phyloP scores from a whole-genome alignment of 352 stramenopile species.

The Phytophthora kernoviae region DNA sequence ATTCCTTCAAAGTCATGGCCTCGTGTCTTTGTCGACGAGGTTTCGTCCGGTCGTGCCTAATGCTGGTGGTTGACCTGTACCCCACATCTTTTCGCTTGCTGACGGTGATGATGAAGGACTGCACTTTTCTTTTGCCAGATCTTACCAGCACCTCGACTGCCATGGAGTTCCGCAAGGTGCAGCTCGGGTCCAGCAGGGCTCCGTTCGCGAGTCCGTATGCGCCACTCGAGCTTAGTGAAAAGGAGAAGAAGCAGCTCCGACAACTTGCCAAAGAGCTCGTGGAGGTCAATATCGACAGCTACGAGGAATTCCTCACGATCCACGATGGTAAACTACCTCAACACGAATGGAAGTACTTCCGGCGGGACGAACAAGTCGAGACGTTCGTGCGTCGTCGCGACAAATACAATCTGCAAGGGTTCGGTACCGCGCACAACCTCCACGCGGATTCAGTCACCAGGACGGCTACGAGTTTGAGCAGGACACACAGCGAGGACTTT shows the following conservation, averaged over 20 bases:
- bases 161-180: constrained; percentile 11
- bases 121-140: background rate
- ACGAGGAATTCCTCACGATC: constrained; percentile 15
- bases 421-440: constrained; percentile 16
- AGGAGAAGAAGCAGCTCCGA: constrained; percentile 16
- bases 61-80: background rate
- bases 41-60: background rate
- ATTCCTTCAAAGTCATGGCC: no score
- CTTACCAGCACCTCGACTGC: background rate
- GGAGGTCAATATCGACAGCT: constrained; percentile 23
- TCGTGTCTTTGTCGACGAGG: background rate
- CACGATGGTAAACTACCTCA: constrained; percentile 7
- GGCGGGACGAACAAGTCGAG: constrained; percentile 19
- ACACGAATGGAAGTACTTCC: constrained; percentile 17
- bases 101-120: background rate
- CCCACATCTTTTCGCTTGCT: background rate
- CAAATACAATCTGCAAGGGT: constrained; percentile 18
- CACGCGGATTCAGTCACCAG: constrained; percentile 12
- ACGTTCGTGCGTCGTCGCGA: constrained; percentile 17
- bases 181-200: constrained; percentile 8
- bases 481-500: constrained; percentile 8
- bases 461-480: constrained; percentile 14
- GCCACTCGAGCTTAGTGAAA: constrained; percentile 11
- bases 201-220: constrained; percentile 16
- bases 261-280: constrained; percentile 16